Evolutionary conservation across 768 basidiomycete genomes (phyloP), one percentile per base, ranked within the genome.

Genomic region (Cystofilobasidium bisporidii): DNA sequence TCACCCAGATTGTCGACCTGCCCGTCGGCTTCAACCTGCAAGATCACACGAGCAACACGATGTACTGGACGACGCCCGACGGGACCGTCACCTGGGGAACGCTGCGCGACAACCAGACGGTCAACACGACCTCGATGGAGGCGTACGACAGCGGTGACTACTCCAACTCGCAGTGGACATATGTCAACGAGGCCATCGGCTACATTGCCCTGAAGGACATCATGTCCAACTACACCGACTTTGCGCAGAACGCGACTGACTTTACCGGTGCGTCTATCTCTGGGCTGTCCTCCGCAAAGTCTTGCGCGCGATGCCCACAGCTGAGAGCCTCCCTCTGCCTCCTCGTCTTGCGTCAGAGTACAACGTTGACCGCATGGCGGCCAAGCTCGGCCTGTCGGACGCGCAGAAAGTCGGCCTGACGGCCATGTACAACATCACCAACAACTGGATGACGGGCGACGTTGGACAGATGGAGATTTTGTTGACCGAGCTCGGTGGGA

Each of bases 21-120:
- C 85, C 83, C 61, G 84, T 86, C 56, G 85, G 85, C 28, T 81
- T 82, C 69, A 83, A 85, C 75, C 74, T 85, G 36, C 80, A 82
- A 71, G 68, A 69, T 40, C 68, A 69, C 41, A 48, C 47, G 38
- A 60, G 57, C 14, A 65, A 64, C 63, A 64, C 68, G 12, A 64
- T 64, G 63, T 69, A 69, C 41, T 68, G 61, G 61, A 40, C 61
- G 30, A 68, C 61, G 18, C 57, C 22, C 10, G 36, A 55, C n/a
- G 56, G 63, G 12, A 58, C 61, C 20, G 40, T 36, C n/a, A 69
- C 68, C 17, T 69, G 68, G 68, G 63, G 68, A 18, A 65, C 63
- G n/a, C 58, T 69, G 36, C 40, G 61, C n/a, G 61, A 62, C 45
- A 55, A 61, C 59, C 8, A 45, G 24, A 30, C 58, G 32, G 58